Evolutionary conservation across 108 stramenopile species (phyloP), one percentile per base, ranked within the genome.

Genomic region (Nannochloropsis oceanica): DNA sequence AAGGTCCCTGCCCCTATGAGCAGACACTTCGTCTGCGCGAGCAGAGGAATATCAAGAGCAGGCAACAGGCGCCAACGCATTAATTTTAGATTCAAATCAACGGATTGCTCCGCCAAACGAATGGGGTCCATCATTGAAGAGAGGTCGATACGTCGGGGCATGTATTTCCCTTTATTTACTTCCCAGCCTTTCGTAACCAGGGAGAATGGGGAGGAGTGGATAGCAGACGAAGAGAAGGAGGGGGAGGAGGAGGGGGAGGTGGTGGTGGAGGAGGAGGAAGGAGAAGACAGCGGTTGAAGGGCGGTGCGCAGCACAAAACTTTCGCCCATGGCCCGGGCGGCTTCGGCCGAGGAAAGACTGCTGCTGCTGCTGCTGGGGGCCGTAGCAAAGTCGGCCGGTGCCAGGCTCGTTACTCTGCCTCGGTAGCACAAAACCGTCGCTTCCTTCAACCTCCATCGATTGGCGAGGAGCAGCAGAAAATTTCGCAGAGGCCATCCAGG

Each of bases 61-160:
- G 99, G 99, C 79, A 96, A 87, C 86, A 94, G 94, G 25, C 97
- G 91, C 99, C 99, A 99, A 82, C 97, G 96, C 99, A 99, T 99
- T 44, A 99, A 92, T 85, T 94, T 93, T 24, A 99, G 87, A 92
- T 99, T 98, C 85, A 99, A 89, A 83, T 96, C 95, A 27, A 94
- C 94, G 13, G 96, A 96, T 82, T 96, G 94, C 50, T 94, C 88
- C 44, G 95, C 95, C 81, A 97, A 90, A 88, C 95, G 95, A 25
- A 43, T 44, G 8, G 92, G 90, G 90, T 92, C 89, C 26, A 91
- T 46, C 27, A 83, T 43, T 0, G 82, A 24, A 73, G 89, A 82
- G 1, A 93, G 85, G 81, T 93, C 89, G 42, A 86, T 83, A 44
- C 90, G 50, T 0, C 92, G 89, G 14, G 92, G 92, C 24, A 89